Evolutionary conservation across 2,329 filamentous ascomycete species (phyloP).

Genomic region (Trichoderma gracile): DNA sequence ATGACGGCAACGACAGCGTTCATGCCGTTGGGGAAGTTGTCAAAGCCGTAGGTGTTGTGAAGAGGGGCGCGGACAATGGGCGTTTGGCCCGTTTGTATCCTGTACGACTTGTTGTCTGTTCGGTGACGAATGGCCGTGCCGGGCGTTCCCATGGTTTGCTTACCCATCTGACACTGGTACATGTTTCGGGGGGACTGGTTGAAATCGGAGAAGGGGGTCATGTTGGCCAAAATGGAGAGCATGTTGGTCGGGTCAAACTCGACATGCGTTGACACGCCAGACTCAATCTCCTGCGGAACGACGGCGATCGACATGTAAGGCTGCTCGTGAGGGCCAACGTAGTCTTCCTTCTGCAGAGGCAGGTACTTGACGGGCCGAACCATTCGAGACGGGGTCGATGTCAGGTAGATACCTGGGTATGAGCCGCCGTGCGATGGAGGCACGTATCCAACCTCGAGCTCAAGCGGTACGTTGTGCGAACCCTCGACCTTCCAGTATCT

Average conservation of each 20-base stretch:
- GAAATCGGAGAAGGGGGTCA: slow-evolving; percentile 98
- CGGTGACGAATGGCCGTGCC: slow-evolving; percentile 80
- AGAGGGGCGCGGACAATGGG: slow-evolving; percentile 88
- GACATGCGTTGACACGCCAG: slow-evolving; percentile 89
- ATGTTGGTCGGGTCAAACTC: slow-evolving; percentile 96
- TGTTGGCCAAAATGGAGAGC: slow-evolving; percentile 94
- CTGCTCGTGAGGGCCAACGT: slow-evolving; percentile 90
- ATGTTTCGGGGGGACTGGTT: slow-evolving; percentile 99
- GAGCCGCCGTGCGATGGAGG: slow-evolving; percentile 88
- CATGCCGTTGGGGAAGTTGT: slow-evolving; percentile 96
- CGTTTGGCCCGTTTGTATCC: slow-evolving; percentile 92
- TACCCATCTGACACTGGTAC: slow-evolving; percentile 99
- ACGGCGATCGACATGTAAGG: slow-evolving; percentile 98
- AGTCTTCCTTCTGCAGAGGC: slow-evolving; percentile 80
- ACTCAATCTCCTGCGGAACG: slow-evolving; percentile 80
- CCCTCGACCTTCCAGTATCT: slow-evolving; percentile 96
- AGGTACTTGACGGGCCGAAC: slow-evolving; percentile 90
- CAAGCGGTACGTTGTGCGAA: slow-evolving; percentile 72
- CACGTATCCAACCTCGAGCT: slow-evolving; percentile 90
- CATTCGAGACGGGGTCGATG: slow-evolving; percentile 83
- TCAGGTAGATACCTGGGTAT: slow-evolving; percentile 94
- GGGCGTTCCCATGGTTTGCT: slow-evolving; percentile 98
- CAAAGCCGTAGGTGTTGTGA: slow-evolving; percentile 93
- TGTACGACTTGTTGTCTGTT: slow-evolving; percentile 96
- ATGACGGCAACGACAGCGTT: slow-evolving; percentile 97